phyloP scores from a whole-genome alignment of 1,284 basidiomycete species.

The Cryptococcus sp. region DNA sequence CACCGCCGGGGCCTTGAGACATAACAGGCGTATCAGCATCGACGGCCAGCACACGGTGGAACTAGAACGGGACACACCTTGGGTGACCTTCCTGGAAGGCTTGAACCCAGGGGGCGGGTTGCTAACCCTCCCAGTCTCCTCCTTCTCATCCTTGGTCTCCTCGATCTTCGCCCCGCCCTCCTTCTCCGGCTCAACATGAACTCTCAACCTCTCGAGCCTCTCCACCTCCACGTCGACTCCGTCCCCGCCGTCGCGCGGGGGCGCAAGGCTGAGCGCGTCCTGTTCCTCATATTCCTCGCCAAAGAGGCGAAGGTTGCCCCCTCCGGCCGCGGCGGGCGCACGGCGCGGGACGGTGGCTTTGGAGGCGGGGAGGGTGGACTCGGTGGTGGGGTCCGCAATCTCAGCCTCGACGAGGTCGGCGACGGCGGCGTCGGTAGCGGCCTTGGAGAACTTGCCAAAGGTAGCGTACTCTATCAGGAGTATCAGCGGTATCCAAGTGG shows the following conservation, averaged over 20 bases:
- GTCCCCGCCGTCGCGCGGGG: conserved; percentile 38
- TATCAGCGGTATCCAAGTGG: background rate
- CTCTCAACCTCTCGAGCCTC: conserved; percentile 40
- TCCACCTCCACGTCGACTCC: conserved; percentile 46
- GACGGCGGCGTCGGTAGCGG: conserved; percentile 49
- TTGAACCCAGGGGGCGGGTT: conserved; percentile 44
- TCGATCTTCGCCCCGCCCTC: conserved; percentile 43
- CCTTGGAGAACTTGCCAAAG: conserved; percentile 47
- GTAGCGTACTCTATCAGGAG: conserved; percentile 46
- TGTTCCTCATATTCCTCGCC: conserved; percentile 47
- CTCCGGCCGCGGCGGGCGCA: conserved; percentile 36
- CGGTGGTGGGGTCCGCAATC: conserved; percentile 45
- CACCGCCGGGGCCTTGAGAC: conserved; percentile 42
- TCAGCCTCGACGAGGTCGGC: conserved; percentile 50
- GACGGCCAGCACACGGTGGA: no score
- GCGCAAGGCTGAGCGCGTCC: conserved; percentile 47
- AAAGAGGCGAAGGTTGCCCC: conserved; percentile 40
- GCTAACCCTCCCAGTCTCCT: conserved; percentile 15
- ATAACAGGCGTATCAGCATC: background rate
- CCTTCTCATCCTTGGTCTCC: conserved; percentile 26
- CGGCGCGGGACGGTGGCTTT: conserved; percentile 35
- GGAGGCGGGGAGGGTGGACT: conserved; percentile 20
- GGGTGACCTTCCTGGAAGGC: conserved; percentile 47
- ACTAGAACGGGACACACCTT: conserved; percentile 30
- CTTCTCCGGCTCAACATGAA: conserved; percentile 43